These are phyloP conservation scores for Theileria equi DNA, from an alignment of 169 alveolate species.

Conservation along the genomic window DNA sequence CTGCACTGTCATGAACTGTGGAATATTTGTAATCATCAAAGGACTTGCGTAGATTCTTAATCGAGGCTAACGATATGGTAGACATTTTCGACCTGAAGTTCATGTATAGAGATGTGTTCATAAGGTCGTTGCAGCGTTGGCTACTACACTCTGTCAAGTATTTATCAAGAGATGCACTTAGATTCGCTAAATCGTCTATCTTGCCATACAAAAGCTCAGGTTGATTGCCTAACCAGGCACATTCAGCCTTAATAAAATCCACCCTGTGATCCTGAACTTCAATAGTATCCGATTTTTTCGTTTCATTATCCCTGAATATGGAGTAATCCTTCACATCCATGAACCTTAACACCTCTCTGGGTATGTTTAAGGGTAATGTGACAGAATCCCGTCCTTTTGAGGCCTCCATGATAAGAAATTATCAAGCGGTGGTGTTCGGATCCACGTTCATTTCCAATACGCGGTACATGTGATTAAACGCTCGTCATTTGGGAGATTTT, in stretches of 20 bases:
- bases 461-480: no score
- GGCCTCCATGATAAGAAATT: no score
- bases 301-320: no score
- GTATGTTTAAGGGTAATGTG: no score
- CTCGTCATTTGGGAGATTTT: no score
- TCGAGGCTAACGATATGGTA: not conserved
- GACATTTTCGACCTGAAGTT: not conserved
- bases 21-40: constrained; percentile 35
- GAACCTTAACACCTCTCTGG: no score
- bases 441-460: no score
- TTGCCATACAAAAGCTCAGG: not conserved
- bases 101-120: constrained; percentile 10
- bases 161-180: constrained; percentile 27
- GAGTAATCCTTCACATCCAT: no score
- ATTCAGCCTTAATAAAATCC: not conserved
- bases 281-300: no score
- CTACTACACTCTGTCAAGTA: constrained; percentile 30
- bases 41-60: constrained; percentile 10
- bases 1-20: constrained; percentile 20
- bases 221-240: not conserved
- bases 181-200: constrained; percentile 22
- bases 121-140: constrained; percentile 28
- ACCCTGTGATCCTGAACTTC: not conserved
- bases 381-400: no score
- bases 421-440: no score